Base-by-base conservation (phyloP, 352 stramenopile species). In the Globisporangium yorkense region DNA sequence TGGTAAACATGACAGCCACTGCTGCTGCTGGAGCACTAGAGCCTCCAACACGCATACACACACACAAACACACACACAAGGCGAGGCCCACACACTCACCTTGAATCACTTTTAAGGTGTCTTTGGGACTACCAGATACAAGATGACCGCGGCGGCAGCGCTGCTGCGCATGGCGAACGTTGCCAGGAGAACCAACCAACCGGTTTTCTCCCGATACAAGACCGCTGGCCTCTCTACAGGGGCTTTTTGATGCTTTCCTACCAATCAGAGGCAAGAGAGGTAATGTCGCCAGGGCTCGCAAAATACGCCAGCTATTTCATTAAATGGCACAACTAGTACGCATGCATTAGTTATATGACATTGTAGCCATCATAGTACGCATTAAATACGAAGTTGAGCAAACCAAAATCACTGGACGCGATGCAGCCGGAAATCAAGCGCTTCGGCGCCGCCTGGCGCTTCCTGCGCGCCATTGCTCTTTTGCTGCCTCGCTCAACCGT, bases 81-180 rank as follows among this genome's bases (percentile, higher is more conserved):
- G 21, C 44, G 20, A 31, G 44, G 18, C 33, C 21, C 51, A 52
- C 20, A 43, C 16, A 35, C 69, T 45, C 66, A 93, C 84, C 85
- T 95, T 95, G 85, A 93, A 95, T 95, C 85, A 90, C 66, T 93
- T 49, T 95, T 93, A 93, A 95, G 84, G 85, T 79, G 82, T 84
- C 70, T 88, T 87, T 73, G 72, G 80, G 71, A 83, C 79, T 72
- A 87, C 85, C 85, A 85, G 85, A 95, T 89, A 93, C 85, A 95
- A 95, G 85, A 93, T 91, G 77, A 62, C 53, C 39, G 59, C 49
- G 63, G 51, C 68, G 57, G 45, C 18, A 1, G 18, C n/a, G 20
- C n/a, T 15, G 7, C n/a, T 8, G 43, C 16, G 21, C 45, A 12
- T 27, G 5, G 7, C 16, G 20, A 21, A 35, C 29, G 40, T 52